Percentiles rank a stretch among this genome's conserved stretches.
phyloP scores from a whole-genome alignment of 495 filamentous ascomycete genomes.

The Podospora tetraspora region DNA sequence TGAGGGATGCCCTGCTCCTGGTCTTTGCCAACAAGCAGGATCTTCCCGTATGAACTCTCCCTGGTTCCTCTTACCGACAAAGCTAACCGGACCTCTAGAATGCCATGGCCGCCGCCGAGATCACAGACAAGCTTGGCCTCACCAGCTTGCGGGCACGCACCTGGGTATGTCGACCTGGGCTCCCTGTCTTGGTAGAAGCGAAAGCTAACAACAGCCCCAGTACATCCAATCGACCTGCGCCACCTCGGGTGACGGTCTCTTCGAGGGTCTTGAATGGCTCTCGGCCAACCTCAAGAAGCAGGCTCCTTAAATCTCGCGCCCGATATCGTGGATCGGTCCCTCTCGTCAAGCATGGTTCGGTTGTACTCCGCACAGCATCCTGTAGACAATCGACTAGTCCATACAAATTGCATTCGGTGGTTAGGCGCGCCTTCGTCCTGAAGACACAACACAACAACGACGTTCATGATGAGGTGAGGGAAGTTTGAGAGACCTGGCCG shows the following conservation, averaged over 20 bases:
- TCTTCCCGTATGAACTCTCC: slow-evolving; percentile 73
- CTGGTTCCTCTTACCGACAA: background rate
- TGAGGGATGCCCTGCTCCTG: slow-evolving; percentile 92
- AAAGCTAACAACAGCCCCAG: slow-evolving; percentile 40
- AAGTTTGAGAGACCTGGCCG: slow-evolving; percentile 13
- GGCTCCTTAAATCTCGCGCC: slow-evolving; percentile 56
- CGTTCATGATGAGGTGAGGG: slow-evolving; percentile 23
- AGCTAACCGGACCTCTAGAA: slow-evolving; percentile 55
- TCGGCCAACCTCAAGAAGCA: slow-evolving; percentile 90
- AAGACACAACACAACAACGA: slow-evolving; percentile 18
- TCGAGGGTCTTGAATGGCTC: slow-evolving; percentile 99
- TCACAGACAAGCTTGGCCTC: slow-evolving; percentile 98
- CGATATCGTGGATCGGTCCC: slow-evolving; percentile 17
- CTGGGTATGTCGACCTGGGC: slow-evolving; percentile 69
- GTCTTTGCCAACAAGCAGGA: slow-evolving; percentile 99
- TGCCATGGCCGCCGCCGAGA: slow-evolving; percentile 98
- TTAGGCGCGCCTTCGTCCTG: slow-evolving; percentile 34
- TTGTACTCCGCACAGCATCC: slow-evolving; percentile 42
- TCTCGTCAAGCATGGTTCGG: slow-evolving; percentile 41
- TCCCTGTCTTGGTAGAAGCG: background rate
- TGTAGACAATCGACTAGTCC: slow-evolving; percentile 45
- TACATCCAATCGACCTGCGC: slow-evolving; percentile 99
- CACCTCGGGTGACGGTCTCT: slow-evolving; percentile 98
- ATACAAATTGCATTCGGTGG: slow-evolving; percentile 38
- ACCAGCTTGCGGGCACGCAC: slow-evolving; percentile 95